Base-by-base conservation (phyloP, 2,329 filamentous ascomycete species). In the Ceratocystis colombiana region DNA sequence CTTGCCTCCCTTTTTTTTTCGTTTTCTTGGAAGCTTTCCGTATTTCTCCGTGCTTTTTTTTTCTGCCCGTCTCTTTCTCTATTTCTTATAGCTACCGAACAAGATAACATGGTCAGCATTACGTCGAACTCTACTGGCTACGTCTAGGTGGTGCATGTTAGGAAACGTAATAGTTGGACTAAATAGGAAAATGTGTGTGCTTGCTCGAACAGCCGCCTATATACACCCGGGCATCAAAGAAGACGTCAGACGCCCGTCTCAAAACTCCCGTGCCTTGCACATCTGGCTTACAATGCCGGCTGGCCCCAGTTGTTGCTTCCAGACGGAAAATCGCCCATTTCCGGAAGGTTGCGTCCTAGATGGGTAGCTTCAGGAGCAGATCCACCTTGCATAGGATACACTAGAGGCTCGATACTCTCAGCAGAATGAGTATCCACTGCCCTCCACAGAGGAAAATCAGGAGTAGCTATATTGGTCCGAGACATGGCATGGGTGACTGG, bases 401-500 rank as follows among this genome's bases (percentile, higher is more conserved):
- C 20, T 12, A 57, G 53, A 17, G 53, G 25, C 25, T 57, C 22
- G 30, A 57, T 25, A 22, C 6, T 12, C 22, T 57, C 53, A 30
- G 22, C 20, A 57, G 53, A n/a, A 7, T 5, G 28, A 57, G 53
- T 57, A 28, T 57, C 30, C 12, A 57, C 30, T 33, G 22, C 22
- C 30, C 53, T 57, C 53, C 53, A 57, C 28, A 57, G 15, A 30
- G 53, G 30, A 57, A n/a, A 57, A n/a, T 30, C 53, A 57, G 53
- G 12, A 28, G 22, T n/a, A 2, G 25, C 25, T 28, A 57, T n/a
- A 10, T 22, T 50, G 48, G 20, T 20, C 48, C 48, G 48, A 50
- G 48, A 22, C 48, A 50, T 50, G 48, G 48, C 25, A 57, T 57
- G 53, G 53, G 53, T 30, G 22, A 57, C 53, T n/a, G 53, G 53